Conservation (phyloP, 73 alveolate genomes). For the Symbiodinium natans region DNA sequence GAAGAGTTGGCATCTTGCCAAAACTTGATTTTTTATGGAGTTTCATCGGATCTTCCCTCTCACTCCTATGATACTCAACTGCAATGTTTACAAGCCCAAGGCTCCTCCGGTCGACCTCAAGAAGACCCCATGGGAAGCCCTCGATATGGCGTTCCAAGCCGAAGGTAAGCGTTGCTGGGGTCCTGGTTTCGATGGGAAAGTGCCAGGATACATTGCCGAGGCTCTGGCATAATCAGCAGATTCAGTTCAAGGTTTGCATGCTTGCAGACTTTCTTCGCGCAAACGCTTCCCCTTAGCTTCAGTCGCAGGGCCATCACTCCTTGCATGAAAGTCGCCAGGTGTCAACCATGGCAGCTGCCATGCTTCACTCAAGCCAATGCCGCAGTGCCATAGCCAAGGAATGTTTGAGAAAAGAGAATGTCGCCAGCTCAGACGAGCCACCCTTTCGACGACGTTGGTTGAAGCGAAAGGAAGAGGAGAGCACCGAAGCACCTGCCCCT, state of each 20-base stretch:
- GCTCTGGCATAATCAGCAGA: not conserved
- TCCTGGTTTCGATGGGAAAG: slow-evolving; percentile 72
- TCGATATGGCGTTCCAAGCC: slow-evolving; percentile 47
- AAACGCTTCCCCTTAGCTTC: too few relatives aligned
- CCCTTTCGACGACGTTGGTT: slow-evolving; percentile 81
- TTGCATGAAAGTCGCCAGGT: too few relatives aligned
- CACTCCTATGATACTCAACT: too few relatives aligned
- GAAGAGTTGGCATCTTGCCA: not conserved
- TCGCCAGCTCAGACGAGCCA: slow-evolving; percentile 77
- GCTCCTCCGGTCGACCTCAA: slow-evolving; percentile 83
- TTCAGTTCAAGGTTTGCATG: not conserved
- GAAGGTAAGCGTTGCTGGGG: slow-evolving; percentile 91
- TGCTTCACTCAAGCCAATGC: too few relatives aligned
- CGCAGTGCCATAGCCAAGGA: too few relatives aligned
- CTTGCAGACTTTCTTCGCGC: not conserved
- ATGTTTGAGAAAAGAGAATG: slow-evolving; percentile 42
- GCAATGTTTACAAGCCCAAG: not conserved
- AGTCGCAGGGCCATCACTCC: too few relatives aligned
- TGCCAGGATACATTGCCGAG: slow-evolving; percentile 83
- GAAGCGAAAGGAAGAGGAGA: slow-evolving; percentile 71
- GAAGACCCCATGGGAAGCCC: slow-evolving; percentile 85
- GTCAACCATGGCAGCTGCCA: too few relatives aligned
- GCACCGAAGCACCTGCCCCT: slow-evolving; percentile 23
- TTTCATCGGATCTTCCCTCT: too few relatives aligned
- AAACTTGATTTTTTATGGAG: too few relatives aligned